Conservation (phyloP, 345 rosid genomes). For the Euphorbia pulcherrima region DNA sequence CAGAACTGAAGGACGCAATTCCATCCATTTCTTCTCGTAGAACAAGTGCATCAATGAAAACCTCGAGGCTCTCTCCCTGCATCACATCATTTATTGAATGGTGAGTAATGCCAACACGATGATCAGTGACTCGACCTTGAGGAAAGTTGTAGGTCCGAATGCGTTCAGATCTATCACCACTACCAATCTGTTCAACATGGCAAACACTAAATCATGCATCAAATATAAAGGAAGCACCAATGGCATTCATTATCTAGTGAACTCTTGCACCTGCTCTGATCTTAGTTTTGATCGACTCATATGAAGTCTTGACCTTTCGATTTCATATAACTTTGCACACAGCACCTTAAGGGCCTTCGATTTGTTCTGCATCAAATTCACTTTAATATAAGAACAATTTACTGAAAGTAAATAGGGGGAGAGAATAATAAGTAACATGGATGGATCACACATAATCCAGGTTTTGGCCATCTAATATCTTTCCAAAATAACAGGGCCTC, state of each 20-base stretch:
- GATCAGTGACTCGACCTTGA: constrained; percentile 87
- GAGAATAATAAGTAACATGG: neutral
- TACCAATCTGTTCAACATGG: constrained; percentile 64
- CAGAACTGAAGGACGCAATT: constrained; percentile 66
- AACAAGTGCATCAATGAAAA: constrained; percentile 82
- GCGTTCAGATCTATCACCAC: constrained; percentile 87
- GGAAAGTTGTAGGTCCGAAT: constrained; percentile 93
- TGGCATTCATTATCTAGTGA: neutral
- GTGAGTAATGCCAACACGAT: constrained; percentile 80
- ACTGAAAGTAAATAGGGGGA: neutral
- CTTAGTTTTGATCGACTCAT: constrained; percentile 69
- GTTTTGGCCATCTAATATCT: neutral
- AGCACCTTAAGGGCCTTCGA: constrained; percentile 86
- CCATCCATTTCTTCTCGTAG: constrained; percentile 95
- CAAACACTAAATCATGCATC: constrained; percentile 12
- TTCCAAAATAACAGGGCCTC: neutral
- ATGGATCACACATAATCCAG: neutral
- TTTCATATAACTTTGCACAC: constrained; percentile 89
- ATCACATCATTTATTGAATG: constrained; percentile 69
- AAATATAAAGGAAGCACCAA: constrained; percentile 6
- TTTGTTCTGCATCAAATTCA: constrained; percentile 55
- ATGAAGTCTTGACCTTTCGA: constrained; percentile 77
- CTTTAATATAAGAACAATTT: neutral
- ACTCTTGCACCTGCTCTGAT: constrained; percentile 66
- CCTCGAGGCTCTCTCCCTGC: constrained; percentile 78